phyloP scores from a whole-genome alignment of 1,284 basidiomycete genomes.

The Xerocomus nothofagi region DNA sequence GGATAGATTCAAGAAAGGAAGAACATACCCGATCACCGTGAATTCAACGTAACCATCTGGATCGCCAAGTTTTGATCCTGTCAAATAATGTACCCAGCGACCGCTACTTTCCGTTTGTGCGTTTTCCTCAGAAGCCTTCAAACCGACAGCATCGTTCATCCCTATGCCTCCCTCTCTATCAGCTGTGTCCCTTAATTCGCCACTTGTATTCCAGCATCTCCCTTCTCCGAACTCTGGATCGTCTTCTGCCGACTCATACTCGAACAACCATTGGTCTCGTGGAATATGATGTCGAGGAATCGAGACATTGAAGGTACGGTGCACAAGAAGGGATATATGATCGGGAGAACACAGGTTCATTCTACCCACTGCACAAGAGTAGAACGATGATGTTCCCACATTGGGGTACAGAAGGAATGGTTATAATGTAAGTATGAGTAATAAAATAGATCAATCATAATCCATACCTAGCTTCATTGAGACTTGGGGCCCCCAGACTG shows the following conservation, averaged over 20 bases:
- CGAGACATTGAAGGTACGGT: conserved; percentile 95
- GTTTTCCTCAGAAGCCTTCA: conserved; percentile 25
- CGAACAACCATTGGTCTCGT: conserved; percentile 80
- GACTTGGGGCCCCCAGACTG: conserved; percentile 87
- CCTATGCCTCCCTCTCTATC: conserved; percentile 26
- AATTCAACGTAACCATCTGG: conserved; percentile 73
- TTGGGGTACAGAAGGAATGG: background rate
- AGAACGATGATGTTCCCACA: background rate
- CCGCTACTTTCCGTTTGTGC: conserved; percentile 53
- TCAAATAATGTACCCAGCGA: conserved; percentile 78
- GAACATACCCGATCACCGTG: conserved; percentile 81
- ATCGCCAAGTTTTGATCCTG: conserved; percentile 74
- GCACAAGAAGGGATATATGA: conserved; percentile 89
- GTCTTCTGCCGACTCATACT: conserved; percentile 77
- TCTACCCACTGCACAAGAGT: conserved; percentile 62
- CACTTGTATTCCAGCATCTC: conserved; percentile 19
- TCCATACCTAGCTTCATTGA: conserved; percentile 81
- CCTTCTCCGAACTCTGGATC: conserved; percentile 66
- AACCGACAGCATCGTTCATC: conserved; percentile 31
- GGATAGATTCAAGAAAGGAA: background rate
- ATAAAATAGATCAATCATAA: background rate
- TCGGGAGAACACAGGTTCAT: conserved; percentile 92
- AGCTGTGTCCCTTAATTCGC: conserved; percentile 24
- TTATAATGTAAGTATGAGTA: conserved; percentile 2
- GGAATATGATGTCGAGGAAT: conserved; percentile 94